Conservation (phyloP, 129 eudicot genomes). For the Dittrichia graveolens region DNA sequence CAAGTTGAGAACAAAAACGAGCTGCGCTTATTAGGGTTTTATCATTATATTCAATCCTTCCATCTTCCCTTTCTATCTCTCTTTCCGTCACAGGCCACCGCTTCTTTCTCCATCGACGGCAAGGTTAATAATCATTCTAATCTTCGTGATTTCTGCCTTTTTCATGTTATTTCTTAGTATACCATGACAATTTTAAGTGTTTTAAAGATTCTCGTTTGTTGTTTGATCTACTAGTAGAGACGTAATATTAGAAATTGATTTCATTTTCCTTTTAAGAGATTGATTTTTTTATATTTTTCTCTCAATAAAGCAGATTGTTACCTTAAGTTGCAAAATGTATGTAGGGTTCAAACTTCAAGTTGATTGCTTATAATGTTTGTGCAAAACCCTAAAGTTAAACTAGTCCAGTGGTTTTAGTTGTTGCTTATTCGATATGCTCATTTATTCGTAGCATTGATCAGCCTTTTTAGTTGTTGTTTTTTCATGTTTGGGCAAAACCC, state of each 20-base stretch:
- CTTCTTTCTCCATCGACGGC: conserved; percentile 16
- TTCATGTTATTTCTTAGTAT: background rate
- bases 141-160: background rate
- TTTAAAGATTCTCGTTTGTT: background rate
- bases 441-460: background rate
- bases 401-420: conserved; percentile 1
- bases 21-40: conserved; percentile 28
- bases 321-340: background rate
- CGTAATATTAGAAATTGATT: conserved; percentile 1
- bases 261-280: background rate
- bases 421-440: background rate
- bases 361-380: background rate
- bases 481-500: background rate
- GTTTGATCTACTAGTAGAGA: conserved; percentile 8
- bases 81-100: conserved; percentile 30
- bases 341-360: background rate
- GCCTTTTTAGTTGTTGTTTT: background rate
- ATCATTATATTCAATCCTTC: conserved; percentile 11
- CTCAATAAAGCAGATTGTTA: background rate
- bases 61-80: background rate
- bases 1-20: conserved; percentile 8
- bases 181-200: background rate
- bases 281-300: background rate
- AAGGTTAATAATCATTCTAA: conserved; percentile 22
- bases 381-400: background rate